Percentiles rank a stretch among this genome's conserved stretches.
phyloP scores from a whole-genome alignment of 2,329 filamentous ascomycete species.

The Stylonectria norvegica region DNA sequence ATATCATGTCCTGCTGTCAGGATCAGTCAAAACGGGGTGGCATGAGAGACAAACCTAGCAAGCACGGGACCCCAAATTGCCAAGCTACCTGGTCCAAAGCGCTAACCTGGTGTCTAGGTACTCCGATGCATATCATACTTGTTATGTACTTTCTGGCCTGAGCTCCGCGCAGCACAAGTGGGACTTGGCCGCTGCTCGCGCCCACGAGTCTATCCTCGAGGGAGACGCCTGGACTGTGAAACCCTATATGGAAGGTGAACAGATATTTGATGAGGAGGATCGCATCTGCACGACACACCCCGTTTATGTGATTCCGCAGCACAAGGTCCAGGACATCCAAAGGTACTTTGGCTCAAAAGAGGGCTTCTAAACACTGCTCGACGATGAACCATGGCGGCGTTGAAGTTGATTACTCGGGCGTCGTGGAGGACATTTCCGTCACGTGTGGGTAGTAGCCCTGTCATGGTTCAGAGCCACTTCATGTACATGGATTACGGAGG shows the following conservation, averaged over 20 bases:
- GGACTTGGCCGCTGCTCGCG: constrained; percentile 40
- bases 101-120: constrained; percentile 44
- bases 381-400: constrained; percentile 1
- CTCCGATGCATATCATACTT: constrained; percentile 88
- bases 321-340: constrained; percentile 61
- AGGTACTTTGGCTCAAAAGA: constrained; percentile 60
- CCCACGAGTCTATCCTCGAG: constrained; percentile 32
- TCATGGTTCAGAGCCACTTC: too few species aligned
- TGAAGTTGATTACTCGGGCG: neutral
- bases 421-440: constrained; percentile 1
- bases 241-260: constrained; percentile 51
- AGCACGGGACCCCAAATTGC: constrained; percentile 52
- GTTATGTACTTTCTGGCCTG: constrained; percentile 84
- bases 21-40: constrained; percentile 68
- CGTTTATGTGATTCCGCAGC: constrained; percentile 77
- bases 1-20: constrained; percentile 88
- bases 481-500: too few species aligned
- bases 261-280: constrained; percentile 69
- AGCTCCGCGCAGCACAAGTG: constrained; percentile 75
- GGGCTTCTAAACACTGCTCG: constrained; percentile 46
- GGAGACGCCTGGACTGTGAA: constrained; percentile 45
- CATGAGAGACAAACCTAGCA: constrained; percentile 88
- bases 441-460: too few species aligned
- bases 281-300: constrained; percentile 71
- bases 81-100: constrained; percentile 3